Base-by-base conservation (phyloP, 495 filamentous ascomycete species). In the Neurospora terricola region DNA sequence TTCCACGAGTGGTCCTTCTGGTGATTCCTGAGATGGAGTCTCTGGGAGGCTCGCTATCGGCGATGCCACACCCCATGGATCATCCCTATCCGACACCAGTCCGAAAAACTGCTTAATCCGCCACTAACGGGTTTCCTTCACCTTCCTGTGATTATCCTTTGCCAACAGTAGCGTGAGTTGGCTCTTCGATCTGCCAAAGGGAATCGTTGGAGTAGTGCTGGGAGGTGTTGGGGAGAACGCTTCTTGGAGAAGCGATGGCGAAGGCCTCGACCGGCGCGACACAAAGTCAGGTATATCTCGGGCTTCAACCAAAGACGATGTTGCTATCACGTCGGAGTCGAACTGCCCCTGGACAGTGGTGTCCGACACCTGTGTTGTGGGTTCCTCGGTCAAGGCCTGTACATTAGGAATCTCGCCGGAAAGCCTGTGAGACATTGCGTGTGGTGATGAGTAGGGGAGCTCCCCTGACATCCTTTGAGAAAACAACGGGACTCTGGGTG, bases 121-220 rank as follows among this genome's bases (percentile, higher is more conserved):
- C 54, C 54, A 66, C 54, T 66, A 66, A 34, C 54, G 54, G 54
- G 54, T 27, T 16, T 68, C 70, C 40, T 74, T 39, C 2, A 34
- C 69, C 38, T 75, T 76, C 12, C 71, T 66, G 10, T 75, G 42
- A 71, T 75, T 79, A 14, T 85, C 80, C 10, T 80, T 80, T 39
- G 86, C 83, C 70, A 88, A 77, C 7, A 88, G 75, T 3, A 88
- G 72, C 23, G 81, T 82, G 39, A 88, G 80, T 74, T 88, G 83
- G 71, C 86, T 87, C 78, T 82, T 86, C 12, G 85, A 83, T 71
- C 84, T 79, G 12, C 80, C 82, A 37, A 87, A 82, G 18, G 81
- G 81, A 18, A 83, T 78, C 0, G 76, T 69, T n/a, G 80, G 77
- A 21, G 79, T 71, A 11, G 78, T 69, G 42, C 76, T 83, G 5